Evolutionary conservation across 1,284 basidiomycete species (phyloP).

Genomic region (Cryptococcus sp.): DNA sequence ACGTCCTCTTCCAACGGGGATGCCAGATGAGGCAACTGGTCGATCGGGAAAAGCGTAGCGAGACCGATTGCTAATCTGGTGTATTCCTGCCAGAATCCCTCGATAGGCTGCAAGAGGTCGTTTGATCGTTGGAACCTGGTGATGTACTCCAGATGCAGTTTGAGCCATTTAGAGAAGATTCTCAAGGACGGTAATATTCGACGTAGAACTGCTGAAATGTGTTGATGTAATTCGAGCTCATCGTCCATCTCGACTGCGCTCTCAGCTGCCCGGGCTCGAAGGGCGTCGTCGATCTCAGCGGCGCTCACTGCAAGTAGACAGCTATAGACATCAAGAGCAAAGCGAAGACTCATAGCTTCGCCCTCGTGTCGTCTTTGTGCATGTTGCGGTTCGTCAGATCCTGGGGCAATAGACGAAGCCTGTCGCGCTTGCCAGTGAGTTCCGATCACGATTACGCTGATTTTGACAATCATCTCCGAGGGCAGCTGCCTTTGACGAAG

Average conservation of each 20-base stretch:
- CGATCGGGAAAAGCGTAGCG: slow-evolving; percentile 64
- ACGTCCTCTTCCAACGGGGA: slow-evolving; percentile 83
- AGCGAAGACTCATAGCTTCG: slow-evolving; percentile 66
- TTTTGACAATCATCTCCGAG: slow-evolving; percentile 68
- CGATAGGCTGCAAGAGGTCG: slow-evolving; percentile 28
- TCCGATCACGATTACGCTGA: slow-evolving; percentile 68
- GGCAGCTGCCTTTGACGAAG: slow-evolving; percentile 67
- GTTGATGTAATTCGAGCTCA: slow-evolving; percentile 58
- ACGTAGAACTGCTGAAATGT: slow-evolving; percentile 78
- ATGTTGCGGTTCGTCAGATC: slow-evolving; percentile 6
- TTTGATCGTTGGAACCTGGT: slow-evolving; percentile 18
- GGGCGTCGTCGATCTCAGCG: slow-evolving; percentile 49
- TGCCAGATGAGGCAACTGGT: slow-evolving; percentile 59
- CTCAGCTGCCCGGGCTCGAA: slow-evolving; percentile 19
- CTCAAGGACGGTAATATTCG: slow-evolving; percentile 81
- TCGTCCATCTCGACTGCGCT: slow-evolving; percentile 27
- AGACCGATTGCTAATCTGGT: slow-evolving; percentile 64
- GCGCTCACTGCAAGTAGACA: slow-evolving; percentile 65
- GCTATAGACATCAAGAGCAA: slow-evolving; percentile 67
- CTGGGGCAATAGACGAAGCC: slow-evolving; percentile 15
- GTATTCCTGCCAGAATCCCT: slow-evolving; percentile 68
- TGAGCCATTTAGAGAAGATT: slow-evolving; percentile 83
- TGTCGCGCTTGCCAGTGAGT: slow-evolving; percentile 75
- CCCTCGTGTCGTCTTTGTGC: slow-evolving; percentile 37
- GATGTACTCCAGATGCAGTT: slow-evolving; percentile 71